A percentile compares a stretch with the other conserved stretches of the same genome.
phyloP scores from a whole-genome alignment of 352 stramenopile genomes.

The Phytophthora meadii region DNA sequence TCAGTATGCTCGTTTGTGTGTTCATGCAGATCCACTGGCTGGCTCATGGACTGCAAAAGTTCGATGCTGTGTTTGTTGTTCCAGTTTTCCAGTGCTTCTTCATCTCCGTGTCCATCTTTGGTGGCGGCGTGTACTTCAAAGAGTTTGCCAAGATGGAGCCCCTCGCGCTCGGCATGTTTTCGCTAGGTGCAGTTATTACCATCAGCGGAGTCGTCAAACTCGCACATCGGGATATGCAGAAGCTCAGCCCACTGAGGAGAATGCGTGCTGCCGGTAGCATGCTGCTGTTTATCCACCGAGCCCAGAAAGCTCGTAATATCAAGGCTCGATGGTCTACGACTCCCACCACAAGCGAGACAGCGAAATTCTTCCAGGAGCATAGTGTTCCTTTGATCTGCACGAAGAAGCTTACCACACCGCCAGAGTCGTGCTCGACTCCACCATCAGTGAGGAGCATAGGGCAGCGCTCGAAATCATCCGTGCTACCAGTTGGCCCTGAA shows the following conservation, averaged over 20 bases:
- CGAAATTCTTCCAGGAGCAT: conserved; percentile 28
- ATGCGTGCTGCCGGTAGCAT: conserved; percentile 62
- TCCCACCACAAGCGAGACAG: conserved; percentile 11
- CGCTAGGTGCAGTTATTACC: conserved; percentile 71
- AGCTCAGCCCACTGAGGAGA: conserved; percentile 48
- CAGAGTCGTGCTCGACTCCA: conserved; percentile 2
- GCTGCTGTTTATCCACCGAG: conserved; percentile 72
- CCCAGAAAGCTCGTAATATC: conserved; percentile 63
- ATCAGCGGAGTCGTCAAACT: conserved; percentile 77
- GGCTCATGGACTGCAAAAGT: conserved; percentile 78
- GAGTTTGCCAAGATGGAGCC: conserved; percentile 70
- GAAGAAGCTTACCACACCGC: conserved; percentile 21
- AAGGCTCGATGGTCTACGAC: conserved; percentile 45
- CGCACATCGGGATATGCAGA: conserved; percentile 73
- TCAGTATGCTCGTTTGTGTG: conserved; percentile 83
- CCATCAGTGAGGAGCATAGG: conserved; percentile 8
- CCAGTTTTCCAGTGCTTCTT: conserved; percentile 92
- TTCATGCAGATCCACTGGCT: conserved; percentile 92
- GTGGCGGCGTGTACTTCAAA: conserved; percentile 90
- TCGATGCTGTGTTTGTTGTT: conserved; percentile 90
- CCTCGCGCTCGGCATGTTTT: conserved; percentile 72
- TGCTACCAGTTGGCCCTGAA: conserved; percentile 56
- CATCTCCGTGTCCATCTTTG: conserved; percentile 91
- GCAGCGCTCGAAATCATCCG: conserved; percentile 57
- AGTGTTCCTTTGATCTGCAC: conserved; percentile 19